These are phyloP conservation scores for Mucor saturninus DNA, from an alignment of 371 early-diverging fungal genomes.

Conservation along the genomic window DNA sequence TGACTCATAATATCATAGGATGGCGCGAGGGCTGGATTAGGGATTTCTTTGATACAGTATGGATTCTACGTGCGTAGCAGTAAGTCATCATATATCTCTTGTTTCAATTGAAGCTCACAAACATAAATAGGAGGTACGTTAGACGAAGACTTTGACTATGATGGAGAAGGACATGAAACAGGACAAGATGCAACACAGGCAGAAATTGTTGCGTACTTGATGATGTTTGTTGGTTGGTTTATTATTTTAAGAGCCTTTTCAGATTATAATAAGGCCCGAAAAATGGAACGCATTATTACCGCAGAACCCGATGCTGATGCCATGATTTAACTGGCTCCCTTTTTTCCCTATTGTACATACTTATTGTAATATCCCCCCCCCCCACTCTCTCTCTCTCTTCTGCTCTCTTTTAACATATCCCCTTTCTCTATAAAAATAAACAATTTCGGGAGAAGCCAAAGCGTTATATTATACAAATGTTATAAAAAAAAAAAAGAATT, in stretches of 20 bases:
- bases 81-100: slow-evolving; percentile 24
- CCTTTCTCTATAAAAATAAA: background rate
- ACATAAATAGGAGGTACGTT: slow-evolving; percentile 28
- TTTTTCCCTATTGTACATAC: background rate
- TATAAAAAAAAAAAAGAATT: background rate
- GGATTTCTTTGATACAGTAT: slow-evolving; percentile 58
- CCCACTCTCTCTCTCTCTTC: background rate
- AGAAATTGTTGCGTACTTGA: slow-evolving; percentile 41
- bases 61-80: slow-evolving; percentile 59
- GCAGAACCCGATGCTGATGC: slow-evolving; percentile 36
- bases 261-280: slow-evolving; percentile 56
- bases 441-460: background rate
- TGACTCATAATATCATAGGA: slow-evolving; percentile 32
- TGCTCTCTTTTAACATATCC: background rate
- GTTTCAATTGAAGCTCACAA: background rate
- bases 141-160: slow-evolving; percentile 27
- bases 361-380: background rate
- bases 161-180: slow-evolving; percentile 16
- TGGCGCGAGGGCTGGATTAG: slow-evolving; percentile 66
- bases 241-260: slow-evolving; percentile 55
- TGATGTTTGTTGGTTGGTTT: slow-evolving; percentile 64
- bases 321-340: slow-evolving; percentile 22
- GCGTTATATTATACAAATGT: background rate
- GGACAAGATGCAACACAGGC: slow-evolving; percentile 23
- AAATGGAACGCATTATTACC: slow-evolving; percentile 53